Base-by-base conservation (phyloP, 495 filamentous ascomycete species). In the Elasticomyces elasticus region DNA sequence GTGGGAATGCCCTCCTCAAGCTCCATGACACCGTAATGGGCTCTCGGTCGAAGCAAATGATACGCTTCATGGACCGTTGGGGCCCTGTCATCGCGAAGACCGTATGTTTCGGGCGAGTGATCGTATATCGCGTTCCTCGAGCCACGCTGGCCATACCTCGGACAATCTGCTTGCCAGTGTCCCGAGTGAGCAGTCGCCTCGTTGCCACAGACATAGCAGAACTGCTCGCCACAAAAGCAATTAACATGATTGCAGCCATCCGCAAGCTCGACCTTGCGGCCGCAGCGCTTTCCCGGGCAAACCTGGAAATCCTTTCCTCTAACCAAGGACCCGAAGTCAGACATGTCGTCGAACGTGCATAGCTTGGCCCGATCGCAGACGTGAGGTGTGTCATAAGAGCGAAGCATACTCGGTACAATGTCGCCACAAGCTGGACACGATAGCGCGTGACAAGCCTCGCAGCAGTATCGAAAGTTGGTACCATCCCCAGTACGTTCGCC, bases 221-320 rank as follows among this genome's bases (percentile, higher is more conserved):
- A 47, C 17, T 54, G 24, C 6, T 26, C 24, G 6, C 51, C 51
- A 20, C 51, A 54, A 10, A 23, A 22, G 30, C 51, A 54, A 27
- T 19, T n/a, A 5, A 56, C 17, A 37, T 43, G 45, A 38, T 56
- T 56, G 47, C 54, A 56, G 22, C 45, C 54, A 12, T 50, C 54
- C 11, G 11, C 17, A 2, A 56, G 47, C 19, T 51, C 9, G n/a
- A 49, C 23, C 45, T 44, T 50, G 24, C 20, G 28, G 4, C 28
- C 28, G 30, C 52, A 55, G 27, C 44, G 26, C 28, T 48, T 31
- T 13, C 2, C n/a, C 1, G 54, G 54, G 37, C 54, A 56, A 35
- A 56, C 35, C 47, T 56, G 54, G 28, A 43, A 56, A 25, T 56
- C 54, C 20, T 51, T 50, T 4, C 54, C 54, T 2, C 38, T 19